Percentiles rank a stretch among this genome's conserved stretches.
Conservation (phyloP, 129 eudicot genomes). For the Saussurea involucrata region DNA sequence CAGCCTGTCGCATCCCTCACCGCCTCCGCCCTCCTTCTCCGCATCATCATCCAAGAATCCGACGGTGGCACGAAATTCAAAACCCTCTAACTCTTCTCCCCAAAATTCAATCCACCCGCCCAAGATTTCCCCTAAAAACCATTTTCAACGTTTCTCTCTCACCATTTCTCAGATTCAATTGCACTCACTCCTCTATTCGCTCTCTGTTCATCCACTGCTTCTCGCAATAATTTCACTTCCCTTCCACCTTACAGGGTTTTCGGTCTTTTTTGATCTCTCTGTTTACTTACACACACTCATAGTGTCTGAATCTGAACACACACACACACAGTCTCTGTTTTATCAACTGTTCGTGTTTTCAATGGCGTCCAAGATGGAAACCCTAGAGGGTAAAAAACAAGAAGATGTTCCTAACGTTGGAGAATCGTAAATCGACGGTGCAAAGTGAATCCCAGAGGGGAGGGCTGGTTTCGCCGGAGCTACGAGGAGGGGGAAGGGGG, state of each 20-base stretch:
- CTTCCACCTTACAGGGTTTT: background rate
- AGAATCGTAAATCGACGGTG: too few relatives aligned
- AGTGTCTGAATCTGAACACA: background rate
- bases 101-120: slow-evolving; percentile 36
- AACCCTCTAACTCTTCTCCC: slow-evolving; percentile 31
- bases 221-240: background rate
- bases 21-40: too few relatives aligned
- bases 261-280: slow-evolving; percentile 1
- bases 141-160: background rate
- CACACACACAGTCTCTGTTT: background rate
- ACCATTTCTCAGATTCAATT: background rate
- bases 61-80: slow-evolving; percentile 42
- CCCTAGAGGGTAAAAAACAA: slow-evolving; percentile 38
- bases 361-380: slow-evolving; percentile 49
- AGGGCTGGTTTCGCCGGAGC: too few relatives aligned
- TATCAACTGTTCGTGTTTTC: background rate
- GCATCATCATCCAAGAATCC: too few relatives aligned
- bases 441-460: too few relatives aligned
- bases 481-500: too few relatives aligned
- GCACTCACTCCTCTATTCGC: background rate
- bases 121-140: slow-evolving; percentile 11
- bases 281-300: background rate
- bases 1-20: too few relatives aligned
- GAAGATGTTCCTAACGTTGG: slow-evolving; percentile 28
- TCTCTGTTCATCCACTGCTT: background rate